phyloP scores from a whole-genome alignment of 352 stramenopile species.

The Halophytophthora batemanensis region DNA sequence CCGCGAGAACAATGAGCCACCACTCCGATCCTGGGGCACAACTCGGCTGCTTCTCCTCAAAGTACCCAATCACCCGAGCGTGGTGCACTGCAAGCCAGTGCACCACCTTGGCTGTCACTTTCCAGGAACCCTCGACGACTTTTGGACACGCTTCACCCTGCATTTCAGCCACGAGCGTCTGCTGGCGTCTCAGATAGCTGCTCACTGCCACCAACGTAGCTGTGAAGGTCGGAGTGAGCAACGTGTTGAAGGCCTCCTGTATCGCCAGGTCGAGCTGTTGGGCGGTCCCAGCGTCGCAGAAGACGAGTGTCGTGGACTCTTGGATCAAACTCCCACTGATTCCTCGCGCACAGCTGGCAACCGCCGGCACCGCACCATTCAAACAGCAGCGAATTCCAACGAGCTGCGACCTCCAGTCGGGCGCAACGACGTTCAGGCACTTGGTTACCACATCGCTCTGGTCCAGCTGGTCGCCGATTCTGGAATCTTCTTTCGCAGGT shows the following conservation, averaged over 20 bases:
- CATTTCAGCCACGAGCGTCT: constrained; percentile 1
- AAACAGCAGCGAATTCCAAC: constrained; percentile 16
- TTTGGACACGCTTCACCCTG: constrained; percentile 9
- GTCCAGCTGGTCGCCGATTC: constrained; percentile 4
- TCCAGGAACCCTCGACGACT: constrained; percentile 20
- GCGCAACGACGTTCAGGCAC: constrained; percentile 19
- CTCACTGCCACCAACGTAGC: constrained; percentile 14
- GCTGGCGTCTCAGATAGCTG: constrained; percentile 9
- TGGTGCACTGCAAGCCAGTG: constrained; percentile 17
- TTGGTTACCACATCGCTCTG: constrained; percentile 10
- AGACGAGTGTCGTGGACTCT: constrained; percentile 11
- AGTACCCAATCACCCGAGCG: constrained; percentile 4
- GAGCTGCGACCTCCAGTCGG: constrained; percentile 15
- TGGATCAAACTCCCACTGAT: constrained; percentile 11
- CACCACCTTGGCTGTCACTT: constrained; percentile 7
- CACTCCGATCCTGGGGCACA: constrained; percentile 11
- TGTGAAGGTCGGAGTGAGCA: constrained; percentile 14
- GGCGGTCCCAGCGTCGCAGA: constrained; percentile 7
- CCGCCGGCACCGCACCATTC: constrained; percentile 2
- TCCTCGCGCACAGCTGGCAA: constrained; percentile 5
- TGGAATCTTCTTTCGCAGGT: constrained; percentile 6
- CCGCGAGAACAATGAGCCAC: constrained; percentile 17
- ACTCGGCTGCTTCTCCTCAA: constrained; percentile 1
- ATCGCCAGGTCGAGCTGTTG: constrained; percentile 22
- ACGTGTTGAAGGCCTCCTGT: constrained; percentile 9